Evolutionary conservation across 2,329 filamentous ascomycete genomes (phyloP).

Genomic region (Pseudogymnoascus verrucosus): DNA sequence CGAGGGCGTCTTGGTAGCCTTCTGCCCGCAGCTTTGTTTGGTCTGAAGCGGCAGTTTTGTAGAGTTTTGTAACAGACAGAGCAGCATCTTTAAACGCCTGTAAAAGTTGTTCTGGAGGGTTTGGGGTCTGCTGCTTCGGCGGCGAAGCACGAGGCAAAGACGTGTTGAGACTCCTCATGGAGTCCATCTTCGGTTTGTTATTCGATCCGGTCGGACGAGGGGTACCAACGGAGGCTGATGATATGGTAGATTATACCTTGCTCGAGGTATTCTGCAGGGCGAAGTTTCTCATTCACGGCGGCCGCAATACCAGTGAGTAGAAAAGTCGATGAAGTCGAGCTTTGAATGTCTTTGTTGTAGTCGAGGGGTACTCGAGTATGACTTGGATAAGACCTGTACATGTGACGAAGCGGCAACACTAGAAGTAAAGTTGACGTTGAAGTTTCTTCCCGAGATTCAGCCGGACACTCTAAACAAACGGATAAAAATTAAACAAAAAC

Average conservation of each 20-base stretch:
- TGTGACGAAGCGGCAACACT: constrained; percentile 5
- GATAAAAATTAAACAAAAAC: background rate
- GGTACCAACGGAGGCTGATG: background rate
- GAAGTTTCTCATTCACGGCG: background rate
- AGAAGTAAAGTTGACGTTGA: constrained; percentile 3
- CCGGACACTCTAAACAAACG: background rate
- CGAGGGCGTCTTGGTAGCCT: constrained; percentile 89
- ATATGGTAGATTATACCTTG: background rate
- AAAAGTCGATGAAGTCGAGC: background rate
- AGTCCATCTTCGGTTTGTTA: constrained; percentile 43
- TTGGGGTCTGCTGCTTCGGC: constrained; percentile 33
- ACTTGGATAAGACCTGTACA: background rate
- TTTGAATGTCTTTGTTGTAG: background rate
- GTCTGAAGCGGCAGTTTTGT: constrained; percentile 79
- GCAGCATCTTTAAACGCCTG: constrained; percentile 89
- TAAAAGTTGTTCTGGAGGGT: constrained; percentile 59
- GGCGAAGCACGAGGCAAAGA: constrained; percentile 48
- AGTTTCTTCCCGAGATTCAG: constrained; percentile 3
- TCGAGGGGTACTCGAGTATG: constrained; percentile 1
- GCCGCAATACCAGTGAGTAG: background rate
- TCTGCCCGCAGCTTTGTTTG: constrained; percentile 67
- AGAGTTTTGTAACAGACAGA: constrained; percentile 89
- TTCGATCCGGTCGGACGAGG: constrained; percentile 1
- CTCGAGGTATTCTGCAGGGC: background rate
- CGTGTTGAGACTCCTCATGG: constrained; percentile 55